phyloP scores from a whole-genome alignment of 441 rosid genomes.

The Pelargonium cotyledonis region DNA sequence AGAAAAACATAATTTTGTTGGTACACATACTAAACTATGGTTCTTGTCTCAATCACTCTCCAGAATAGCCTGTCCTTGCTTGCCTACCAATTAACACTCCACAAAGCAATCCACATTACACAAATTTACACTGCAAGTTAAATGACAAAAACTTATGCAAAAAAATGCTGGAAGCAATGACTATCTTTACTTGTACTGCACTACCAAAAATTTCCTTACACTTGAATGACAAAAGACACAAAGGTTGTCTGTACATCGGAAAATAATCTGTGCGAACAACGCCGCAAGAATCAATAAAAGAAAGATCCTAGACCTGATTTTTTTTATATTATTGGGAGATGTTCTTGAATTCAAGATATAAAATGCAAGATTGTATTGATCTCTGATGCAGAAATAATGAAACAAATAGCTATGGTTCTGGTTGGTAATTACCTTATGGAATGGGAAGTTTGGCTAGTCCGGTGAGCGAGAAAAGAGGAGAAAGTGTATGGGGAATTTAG shows the following conservation, averaged over 20 bases:
- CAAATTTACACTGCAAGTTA: not conserved
- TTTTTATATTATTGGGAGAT: no score
- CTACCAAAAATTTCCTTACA: slow-evolving; percentile 1
- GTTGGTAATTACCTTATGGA: slow-evolving; percentile 4
- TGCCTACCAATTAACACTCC: not conserved
- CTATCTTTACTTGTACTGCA: slow-evolving; percentile 1
- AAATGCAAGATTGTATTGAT: not conserved
- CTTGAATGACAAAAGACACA: not conserved
- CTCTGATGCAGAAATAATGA: slow-evolving; percentile 3
- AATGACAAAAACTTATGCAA: not conserved
- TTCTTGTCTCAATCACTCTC: no score
- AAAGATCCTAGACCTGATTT: slow-evolving; percentile 1
- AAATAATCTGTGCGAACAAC: not conserved
- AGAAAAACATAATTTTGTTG: no score
- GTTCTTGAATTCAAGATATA: not conserved
- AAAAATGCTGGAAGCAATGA: not conserved
- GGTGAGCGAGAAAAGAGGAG: slow-evolving; percentile 8
- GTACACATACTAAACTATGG: no score
- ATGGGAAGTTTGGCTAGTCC: not conserved
- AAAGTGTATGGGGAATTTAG: no score
- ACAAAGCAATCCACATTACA: no score
- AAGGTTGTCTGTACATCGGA: not conserved
- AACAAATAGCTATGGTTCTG: not conserved
- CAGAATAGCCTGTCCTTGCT: no score
- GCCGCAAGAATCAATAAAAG: no score